These are phyloP conservation scores for Aspergillus cavernicola DNA, from an alignment of 495 filamentous ascomycete genomes.

Conservation along the genomic window DNA sequence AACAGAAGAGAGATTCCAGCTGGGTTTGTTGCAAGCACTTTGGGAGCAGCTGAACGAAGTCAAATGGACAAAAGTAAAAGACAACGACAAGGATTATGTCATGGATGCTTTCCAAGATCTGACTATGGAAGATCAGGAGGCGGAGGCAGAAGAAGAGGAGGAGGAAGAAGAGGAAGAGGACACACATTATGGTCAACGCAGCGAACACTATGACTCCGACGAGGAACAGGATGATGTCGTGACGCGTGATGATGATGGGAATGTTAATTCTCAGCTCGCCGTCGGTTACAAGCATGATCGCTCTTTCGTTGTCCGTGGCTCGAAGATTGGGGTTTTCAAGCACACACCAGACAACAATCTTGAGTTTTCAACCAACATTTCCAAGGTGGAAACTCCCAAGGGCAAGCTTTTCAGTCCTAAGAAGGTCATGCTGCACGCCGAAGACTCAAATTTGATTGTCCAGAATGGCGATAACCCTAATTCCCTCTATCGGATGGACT, in stretches of 20 bases:
- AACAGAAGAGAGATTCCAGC: conserved; percentile 82
- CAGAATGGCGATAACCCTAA: conserved; percentile 84
- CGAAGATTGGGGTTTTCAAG: conserved; percentile 98
- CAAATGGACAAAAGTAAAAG: conserved; percentile 91
- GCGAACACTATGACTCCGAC: conserved; percentile 86
- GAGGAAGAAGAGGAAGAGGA: conserved; percentile 63
- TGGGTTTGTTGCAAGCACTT: conserved; percentile 88
- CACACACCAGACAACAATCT: conserved; percentile 89
- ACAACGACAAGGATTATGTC: conserved; percentile 89
- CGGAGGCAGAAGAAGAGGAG: conserved; percentile 59
- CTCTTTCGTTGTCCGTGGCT: conserved; percentile 93
- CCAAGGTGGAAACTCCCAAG: conserved; percentile 84
- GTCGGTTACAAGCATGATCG: conserved; percentile 97
- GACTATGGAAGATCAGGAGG: conserved; percentile 74
- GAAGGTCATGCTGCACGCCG: conserved; percentile 96
- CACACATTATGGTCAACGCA: conserved; percentile 59
- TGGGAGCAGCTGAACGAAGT: conserved; percentile 96
- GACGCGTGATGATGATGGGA: conserved; percentile 67
- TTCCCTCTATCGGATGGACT: conserved; percentile 94
- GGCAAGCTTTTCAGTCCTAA: conserved; percentile 88
- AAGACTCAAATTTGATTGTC: conserved; percentile 88
- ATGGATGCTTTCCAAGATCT: conserved; percentile 94
- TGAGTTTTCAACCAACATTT: conserved; percentile 96
- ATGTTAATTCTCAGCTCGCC: conserved; percentile 92
- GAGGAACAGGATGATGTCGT: conserved; percentile 86